Base-by-base conservation (phyloP, 1,139 yeast species). In the Sugiyamaella castrensis region DNA sequence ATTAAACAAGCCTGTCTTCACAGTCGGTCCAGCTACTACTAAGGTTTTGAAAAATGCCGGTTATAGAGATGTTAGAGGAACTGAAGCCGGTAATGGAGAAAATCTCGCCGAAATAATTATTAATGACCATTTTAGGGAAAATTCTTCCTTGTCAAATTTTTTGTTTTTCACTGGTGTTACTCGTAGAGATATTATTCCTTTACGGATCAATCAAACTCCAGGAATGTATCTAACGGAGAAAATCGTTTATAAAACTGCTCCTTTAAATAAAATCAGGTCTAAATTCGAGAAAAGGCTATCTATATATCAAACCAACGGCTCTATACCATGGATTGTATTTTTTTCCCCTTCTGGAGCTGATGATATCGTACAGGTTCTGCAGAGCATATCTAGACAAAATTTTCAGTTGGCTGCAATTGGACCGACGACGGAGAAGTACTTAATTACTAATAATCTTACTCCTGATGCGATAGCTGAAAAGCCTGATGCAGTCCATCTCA, bases 21-120 rank as follows among this genome's bases (percentile, higher is more conserved):
- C 97, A 0, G 97, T 92, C 6, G 98, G 98, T 0, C 96, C 96
- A 0, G 92, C 96, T 0, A 91, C 98, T 0, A 77, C 75, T 24
- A 71, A 72, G 16, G 80, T 84, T n/a, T 67, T 91, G 13, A 56
- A 64, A 3, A 70, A 73, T 5, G 69, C 81, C 29, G 96, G 96
- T 1, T 91, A 89, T 62, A 61, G 53, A 1, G 76, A 81, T 54
- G 77, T 92, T 0, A 69, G 80, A 52, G 97, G 97, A 2, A 95
- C 91, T 0, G 69, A 79, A 8, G 88, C 96, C 1, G 98, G 98
- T 0, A 89, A 88, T 64, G 97, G 97, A 0, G 69, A 75, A 6
- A 72, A 77, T 1, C 68, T 92, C 38, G 81, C 95, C 0, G 82
- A 84, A 30, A 67, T 81, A 8, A 84, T 92, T 9, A 64, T 82